A percentile compares a stretch with the other conserved stretches of the same genome.
These are phyloP conservation scores for Pseudocercospora musae DNA, from an alignment of 2,329 filamentous ascomycete species.

Conservation along the genomic window DNA sequence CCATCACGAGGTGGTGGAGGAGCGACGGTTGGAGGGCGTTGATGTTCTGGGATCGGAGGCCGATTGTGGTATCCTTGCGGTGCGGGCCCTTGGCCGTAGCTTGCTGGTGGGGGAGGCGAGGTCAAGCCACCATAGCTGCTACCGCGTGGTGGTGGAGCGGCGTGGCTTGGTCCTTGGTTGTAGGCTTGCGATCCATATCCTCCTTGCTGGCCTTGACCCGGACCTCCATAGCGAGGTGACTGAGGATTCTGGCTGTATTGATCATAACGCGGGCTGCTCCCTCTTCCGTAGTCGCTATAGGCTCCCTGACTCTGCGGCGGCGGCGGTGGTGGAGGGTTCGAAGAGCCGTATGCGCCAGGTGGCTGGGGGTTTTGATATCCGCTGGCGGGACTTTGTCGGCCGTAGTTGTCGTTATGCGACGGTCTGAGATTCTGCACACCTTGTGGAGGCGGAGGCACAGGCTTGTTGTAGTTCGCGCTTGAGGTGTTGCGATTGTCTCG, in stretches of 20 bases:
- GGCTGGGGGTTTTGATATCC: slow-evolving; percentile 28
- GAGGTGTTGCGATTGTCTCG: slow-evolving; percentile 32
- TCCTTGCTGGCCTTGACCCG: slow-evolving; percentile 15
- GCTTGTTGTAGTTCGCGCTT: slow-evolving; percentile 44
- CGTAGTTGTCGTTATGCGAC: slow-evolving; percentile 38
- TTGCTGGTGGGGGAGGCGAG: slow-evolving; percentile 44
- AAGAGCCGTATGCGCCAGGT: slow-evolving; percentile 40
- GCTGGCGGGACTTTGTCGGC: slow-evolving; percentile 29
- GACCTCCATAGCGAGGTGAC: slow-evolving; percentile 19
- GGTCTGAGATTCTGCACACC: slow-evolving; percentile 32
- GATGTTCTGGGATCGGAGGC: slow-evolving; percentile 52
- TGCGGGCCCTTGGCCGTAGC: slow-evolving; percentile 53
- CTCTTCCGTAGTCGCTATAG: slow-evolving; percentile 32
- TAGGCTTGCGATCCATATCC: slow-evolving; percentile 15
- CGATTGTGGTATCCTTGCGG: slow-evolving; percentile 62
- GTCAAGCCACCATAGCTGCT: slow-evolving; percentile 23
- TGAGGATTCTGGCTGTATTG: slow-evolving; percentile 30
- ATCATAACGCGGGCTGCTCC: slow-evolving; percentile 36
- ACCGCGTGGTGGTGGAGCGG: slow-evolving; percentile 19
- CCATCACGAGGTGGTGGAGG: slow-evolving; percentile 52
- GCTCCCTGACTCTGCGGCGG: slow-evolving; percentile 24
- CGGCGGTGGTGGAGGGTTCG: slow-evolving; percentile 28
- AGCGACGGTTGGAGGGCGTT: slow-evolving; percentile 47
- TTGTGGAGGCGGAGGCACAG: slow-evolving; percentile 37
- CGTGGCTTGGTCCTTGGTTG: slow-evolving; percentile 5